phyloP scores from a whole-genome alignment of 331 rosid species.

The Acacia pycnantha region DNA sequence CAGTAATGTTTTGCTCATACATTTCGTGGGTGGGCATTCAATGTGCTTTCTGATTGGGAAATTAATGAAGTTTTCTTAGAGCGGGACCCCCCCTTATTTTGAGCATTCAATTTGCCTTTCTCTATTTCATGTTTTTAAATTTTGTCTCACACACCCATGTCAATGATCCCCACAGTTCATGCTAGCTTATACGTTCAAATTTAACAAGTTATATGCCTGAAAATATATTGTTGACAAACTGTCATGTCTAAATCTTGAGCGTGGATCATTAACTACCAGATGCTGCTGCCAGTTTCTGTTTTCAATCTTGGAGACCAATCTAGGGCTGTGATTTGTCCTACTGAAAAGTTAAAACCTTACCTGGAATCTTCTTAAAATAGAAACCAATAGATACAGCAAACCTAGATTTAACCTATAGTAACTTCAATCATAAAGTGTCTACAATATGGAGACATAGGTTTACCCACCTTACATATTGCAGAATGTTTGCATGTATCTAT shows the following conservation, averaged over 20 bases:
- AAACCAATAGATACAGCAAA: background rate
- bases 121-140: conserved; percentile 36
- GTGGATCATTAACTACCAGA: background rate
- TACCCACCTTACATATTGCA: background rate
- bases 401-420: background rate
- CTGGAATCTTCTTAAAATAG: background rate
- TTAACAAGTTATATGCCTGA: no score
- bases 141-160: conserved; percentile 45
- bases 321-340: background rate
- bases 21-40: conserved; percentile 53
- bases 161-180: conserved; percentile 41
- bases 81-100: conserved; percentile 36
- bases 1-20: conserved; percentile 53
- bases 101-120: conserved; percentile 18
- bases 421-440: background rate
- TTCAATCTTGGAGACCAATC: background rate
- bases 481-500: background rate
- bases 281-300: background rate
- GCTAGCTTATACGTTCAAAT: background rate
- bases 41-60: conserved; percentile 45
- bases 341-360: background rate
- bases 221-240: background rate
- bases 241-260: conserved; percentile 7
- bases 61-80: conserved; percentile 42
- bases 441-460: background rate